Base-by-base conservation (phyloP, 2,329 filamentous ascomycete species). In the Aspergillus latus region DNA sequence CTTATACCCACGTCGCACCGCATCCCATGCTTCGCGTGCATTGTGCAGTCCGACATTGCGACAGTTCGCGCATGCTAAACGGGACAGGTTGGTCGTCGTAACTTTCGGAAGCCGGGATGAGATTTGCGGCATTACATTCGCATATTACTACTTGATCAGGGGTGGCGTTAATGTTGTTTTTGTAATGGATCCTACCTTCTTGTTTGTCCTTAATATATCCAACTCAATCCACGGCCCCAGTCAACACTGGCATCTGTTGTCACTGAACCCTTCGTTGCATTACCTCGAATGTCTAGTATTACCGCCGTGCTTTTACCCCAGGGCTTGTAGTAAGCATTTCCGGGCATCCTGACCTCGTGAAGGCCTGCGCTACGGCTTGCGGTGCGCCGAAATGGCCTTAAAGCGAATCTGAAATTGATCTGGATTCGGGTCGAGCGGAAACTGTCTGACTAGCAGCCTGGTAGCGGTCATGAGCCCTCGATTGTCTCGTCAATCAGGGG, bases 111-210 rank as follows among this genome's bases (percentile, higher is more conserved):
- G 36, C 13, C 15, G 7, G 40, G 32, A 30, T 15, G 47, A 29
- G 34, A 47, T 45, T 42, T 53, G 26, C 34, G 40, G 34, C 37
- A 32, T 54, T 29, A 37, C 43, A 54, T 43, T 49, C 21, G 21
- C 39, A 50, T 32, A 11, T 30, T 50, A 30, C 30, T 45, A 10
- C 45, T 43, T 54, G 16, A 49, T 45, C 15, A 21, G 36, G 39
- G 52, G 52, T 29, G 52, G 52, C 52, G 52, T 54, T 54, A 49
- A 36, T 54, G 52, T 21, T 42, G 10, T 47, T 34, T 47, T 47
- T 34, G 44, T 45, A 26, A 36, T 21, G 21, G 21, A 21, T 40
- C 46, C 26, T 40, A 40, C 40, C 30, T 52, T 52, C 39, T 36
- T 32, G 32, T 54, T 21, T 49, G 46, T 49, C 29, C 28, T 54